These are phyloP conservation scores for Tremella fuciformis DNA, from an alignment of 768 basidiomycete species.

Conservation along the genomic window DNA sequence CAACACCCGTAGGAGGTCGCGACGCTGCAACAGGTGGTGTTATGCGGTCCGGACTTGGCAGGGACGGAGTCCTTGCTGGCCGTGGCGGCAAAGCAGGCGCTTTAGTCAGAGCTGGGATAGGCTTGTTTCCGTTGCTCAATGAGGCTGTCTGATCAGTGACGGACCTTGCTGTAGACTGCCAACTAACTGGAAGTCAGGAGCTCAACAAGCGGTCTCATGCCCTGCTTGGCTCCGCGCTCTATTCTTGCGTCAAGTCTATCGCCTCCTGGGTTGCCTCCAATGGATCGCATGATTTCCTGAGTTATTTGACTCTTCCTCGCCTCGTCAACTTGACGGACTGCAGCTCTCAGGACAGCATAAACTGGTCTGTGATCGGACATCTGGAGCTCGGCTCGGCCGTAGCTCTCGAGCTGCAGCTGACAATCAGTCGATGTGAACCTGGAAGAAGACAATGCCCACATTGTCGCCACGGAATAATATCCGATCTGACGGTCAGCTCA, in stretches of 20 bases:
- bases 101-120: neutral
- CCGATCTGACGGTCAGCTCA: constrained; percentile 64
- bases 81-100: neutral
- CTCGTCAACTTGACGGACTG: constrained; percentile 74
- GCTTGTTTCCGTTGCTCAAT: neutral
- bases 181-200: constrained; percentile 13
- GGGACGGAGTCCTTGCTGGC: neutral
- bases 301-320: constrained; percentile 66
- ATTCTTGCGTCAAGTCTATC: neutral
- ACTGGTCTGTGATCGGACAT: constrained; percentile 98
- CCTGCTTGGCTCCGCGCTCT: constrained; percentile 1
- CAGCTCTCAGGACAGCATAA: constrained; percentile 74
- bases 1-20: neutral
- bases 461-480: constrained; percentile 73
- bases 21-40: neutral
- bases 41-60: neutral
- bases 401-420: constrained; percentile 67
- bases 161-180: neutral
- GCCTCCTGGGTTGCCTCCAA: neutral
- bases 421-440: neutral
- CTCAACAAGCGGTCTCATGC: constrained; percentile 25
- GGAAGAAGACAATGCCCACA: constrained; percentile 20
- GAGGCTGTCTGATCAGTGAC: neutral
- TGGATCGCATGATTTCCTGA: constrained; percentile 23
- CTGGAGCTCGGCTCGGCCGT: constrained; percentile 77